Conservation (phyloP, 2,329 filamentous ascomycete species). For the Exophiala spinifera region DNA sequence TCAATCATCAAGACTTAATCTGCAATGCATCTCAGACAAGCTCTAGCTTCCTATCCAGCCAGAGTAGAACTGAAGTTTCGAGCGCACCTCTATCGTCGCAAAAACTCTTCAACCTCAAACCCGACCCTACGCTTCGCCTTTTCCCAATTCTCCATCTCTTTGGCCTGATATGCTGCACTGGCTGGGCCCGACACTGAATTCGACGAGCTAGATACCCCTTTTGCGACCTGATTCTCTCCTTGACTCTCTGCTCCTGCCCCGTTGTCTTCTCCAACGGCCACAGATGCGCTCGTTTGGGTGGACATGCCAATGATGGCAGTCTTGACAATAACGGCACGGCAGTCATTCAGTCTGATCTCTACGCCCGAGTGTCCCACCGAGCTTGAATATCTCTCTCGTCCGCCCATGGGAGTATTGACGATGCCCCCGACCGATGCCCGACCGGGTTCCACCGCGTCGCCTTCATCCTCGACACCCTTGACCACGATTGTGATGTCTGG, state of each 20-base stretch:
- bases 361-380: constrained; percentile 21
- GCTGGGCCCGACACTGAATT: neutral
- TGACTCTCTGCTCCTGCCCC: constrained; percentile 17
- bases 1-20: too few species aligned
- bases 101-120: constrained; percentile 81
- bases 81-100: constrained; percentile 42
- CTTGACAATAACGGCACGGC: constrained; percentile 28
- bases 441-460: constrained; percentile 39
- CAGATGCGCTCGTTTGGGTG: constrained; percentile 13
- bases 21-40: too few species aligned
- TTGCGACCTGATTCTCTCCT: neutral
- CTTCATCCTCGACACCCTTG: constrained; percentile 39
- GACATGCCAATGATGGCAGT: constrained; percentile 13
- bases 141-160: constrained; percentile 53
- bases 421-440: constrained; percentile 5
- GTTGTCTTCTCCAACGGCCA: constrained; percentile 49
- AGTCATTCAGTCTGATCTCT: constrained; percentile 28
- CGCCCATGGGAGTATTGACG: neutral
- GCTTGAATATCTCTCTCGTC: neutral
- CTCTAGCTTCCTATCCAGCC: too few species aligned
- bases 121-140: constrained; percentile 70
- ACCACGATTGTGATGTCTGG: constrained; percentile 61
- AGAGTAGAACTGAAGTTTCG: too few species aligned
- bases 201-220: too few species aligned
- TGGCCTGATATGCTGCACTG: constrained; percentile 23